Evolutionary conservation across 2,329 filamentous ascomycete species (phyloP), one percentile per base, ranked within the genome.

Genomic region (Thielaviopsis populi): DNA sequence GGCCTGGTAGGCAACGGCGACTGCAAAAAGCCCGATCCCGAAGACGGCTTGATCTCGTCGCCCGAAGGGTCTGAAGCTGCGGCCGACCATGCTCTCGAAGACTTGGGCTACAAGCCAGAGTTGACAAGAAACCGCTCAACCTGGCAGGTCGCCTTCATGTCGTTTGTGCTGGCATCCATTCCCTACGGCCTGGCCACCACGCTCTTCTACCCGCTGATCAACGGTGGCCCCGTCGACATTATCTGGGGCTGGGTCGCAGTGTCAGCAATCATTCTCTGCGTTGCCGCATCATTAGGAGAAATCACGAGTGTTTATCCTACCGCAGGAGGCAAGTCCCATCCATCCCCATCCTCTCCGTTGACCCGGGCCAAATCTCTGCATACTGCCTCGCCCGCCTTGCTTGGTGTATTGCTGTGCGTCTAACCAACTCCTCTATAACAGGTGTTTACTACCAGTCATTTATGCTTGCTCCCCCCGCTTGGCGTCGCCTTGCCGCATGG

Each of bases 391-490:
- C n/a, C n/a, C 27, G 11, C 19, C 46, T 22, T 50, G 46, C 27
- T 56, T 56, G 27, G 33, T 56, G 27, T 56, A 56, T 56, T 17
- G 53, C 65, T 66, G 64, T 48, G 22, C 40, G 30, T 41, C 65
- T 53, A 60, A 50, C 63, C 19, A 53, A 56, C 19, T 30, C n/a
- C 19, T n/a, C 22, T 33, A 4, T 4, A 43, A 54, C 42, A 76
- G 75, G 75, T 64, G 86, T 89, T 63, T 90, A 91, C 75, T 89
- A 89, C 72, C 86, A 89, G 75, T 85, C 86, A 5, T 89, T 87
- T 71, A 88, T 89, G 83, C 80, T 91, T 15, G 80, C 86, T 0
- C 79, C 84, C 19, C 72, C 79, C 30, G 73, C 72, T 17, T 86
- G 81, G 75, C 83, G 86, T 62, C 81, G 79, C 50, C 74, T 87